phyloP scores from a whole-genome alignment of 2,329 filamentous ascomycete genomes.

The Calonectria ilicicola region DNA sequence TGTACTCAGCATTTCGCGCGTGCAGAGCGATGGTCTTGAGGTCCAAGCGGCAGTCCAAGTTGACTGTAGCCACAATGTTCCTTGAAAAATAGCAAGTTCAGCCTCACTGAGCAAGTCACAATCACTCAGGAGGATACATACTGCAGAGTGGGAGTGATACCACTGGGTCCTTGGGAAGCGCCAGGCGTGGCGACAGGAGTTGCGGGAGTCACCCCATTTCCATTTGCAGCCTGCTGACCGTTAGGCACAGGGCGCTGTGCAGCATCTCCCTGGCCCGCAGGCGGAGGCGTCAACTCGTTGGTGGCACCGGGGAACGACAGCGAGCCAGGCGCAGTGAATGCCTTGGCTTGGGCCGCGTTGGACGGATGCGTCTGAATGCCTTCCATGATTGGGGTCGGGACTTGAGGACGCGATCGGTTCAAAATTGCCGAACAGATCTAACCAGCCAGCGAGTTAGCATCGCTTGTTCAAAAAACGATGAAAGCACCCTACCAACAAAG shows the following conservation, averaged over 20 bases:
- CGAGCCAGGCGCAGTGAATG: slow-evolving; percentile 92
- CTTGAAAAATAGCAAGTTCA: slow-evolving; percentile 70
- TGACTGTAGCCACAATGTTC: slow-evolving; percentile 99
- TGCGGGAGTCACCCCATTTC: slow-evolving; percentile 85
- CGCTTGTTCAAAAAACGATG: slow-evolving; percentile 11
- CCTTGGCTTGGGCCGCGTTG: slow-evolving; percentile 93
- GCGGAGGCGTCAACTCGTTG: slow-evolving; percentile 81
- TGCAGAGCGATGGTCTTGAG: slow-evolving; percentile 99
- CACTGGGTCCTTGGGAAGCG: slow-evolving; percentile 84
- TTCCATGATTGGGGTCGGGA: slow-evolving; percentile 74
- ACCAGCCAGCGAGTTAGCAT: slow-evolving; percentile 40
- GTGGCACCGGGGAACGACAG: slow-evolving; percentile 90
- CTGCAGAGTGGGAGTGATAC: slow-evolving; percentile 94
- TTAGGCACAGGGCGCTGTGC: slow-evolving; percentile 52
- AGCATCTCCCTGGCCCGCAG: slow-evolving; percentile 75
- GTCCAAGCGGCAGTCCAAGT: slow-evolving; percentile 96
- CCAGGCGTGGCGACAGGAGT: slow-evolving; percentile 94
- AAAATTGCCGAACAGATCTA: slow-evolving; percentile 50
- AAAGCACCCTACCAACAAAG: slow-evolving; percentile 32
- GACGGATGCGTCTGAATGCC: slow-evolving; percentile 91
- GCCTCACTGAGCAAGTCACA: slow-evolving; percentile 57
- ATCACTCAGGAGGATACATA: slow-evolving; percentile 75
- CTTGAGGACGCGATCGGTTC: slow-evolving; percentile 34
- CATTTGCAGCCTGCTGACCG: slow-evolving; percentile 70
- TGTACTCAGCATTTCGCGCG: slow-evolving; percentile 98